These are phyloP conservation scores for Tanacetum coccineum DNA, from an alignment of 129 eudicot genomes.

Conservation along the genomic window DNA sequence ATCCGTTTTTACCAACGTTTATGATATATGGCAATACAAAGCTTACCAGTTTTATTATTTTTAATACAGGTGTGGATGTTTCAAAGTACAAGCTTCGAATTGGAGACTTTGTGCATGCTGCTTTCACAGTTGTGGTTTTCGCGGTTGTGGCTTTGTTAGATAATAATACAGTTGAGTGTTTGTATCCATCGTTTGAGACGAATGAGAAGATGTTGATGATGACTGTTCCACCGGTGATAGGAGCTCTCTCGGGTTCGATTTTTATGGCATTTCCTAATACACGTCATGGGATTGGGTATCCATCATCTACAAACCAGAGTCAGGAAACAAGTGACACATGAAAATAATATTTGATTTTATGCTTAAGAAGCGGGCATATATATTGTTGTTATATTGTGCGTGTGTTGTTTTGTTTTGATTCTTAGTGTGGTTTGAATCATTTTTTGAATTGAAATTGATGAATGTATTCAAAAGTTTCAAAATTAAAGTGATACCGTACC, in stretches of 20 bases:
- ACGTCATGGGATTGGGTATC: conserved; percentile 78
- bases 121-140: conserved; percentile 44
- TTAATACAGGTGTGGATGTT: conserved; percentile 14
- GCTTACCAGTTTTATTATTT: not conserved
- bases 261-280: conserved; percentile 56
- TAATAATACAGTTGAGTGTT: conserved; percentile 53
- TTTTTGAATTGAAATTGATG: not conserved
- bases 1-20: no score
- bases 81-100: conserved; percentile 39
- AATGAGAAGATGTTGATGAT: conserved; percentile 46
- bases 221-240: conserved; percentile 67
- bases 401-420: conserved; percentile 7
- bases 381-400: not conserved
- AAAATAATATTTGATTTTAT: not conserved
- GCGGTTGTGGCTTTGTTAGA: conserved; percentile 57
- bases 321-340: conserved; percentile 5
- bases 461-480: no score
- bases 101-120: conserved; percentile 69
- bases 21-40: not conserved
- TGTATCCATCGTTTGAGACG: conserved; percentile 51
- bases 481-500: no score
- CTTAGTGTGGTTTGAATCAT: not conserved
- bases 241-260: conserved; percentile 43
- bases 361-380: not conserved
- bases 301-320: conserved; percentile 23